Evolutionary conservation across 208 protist genomes (phyloP), one percentile per base, ranked within the genome.

Genomic region (Trypanosoma cruzi): DNA sequence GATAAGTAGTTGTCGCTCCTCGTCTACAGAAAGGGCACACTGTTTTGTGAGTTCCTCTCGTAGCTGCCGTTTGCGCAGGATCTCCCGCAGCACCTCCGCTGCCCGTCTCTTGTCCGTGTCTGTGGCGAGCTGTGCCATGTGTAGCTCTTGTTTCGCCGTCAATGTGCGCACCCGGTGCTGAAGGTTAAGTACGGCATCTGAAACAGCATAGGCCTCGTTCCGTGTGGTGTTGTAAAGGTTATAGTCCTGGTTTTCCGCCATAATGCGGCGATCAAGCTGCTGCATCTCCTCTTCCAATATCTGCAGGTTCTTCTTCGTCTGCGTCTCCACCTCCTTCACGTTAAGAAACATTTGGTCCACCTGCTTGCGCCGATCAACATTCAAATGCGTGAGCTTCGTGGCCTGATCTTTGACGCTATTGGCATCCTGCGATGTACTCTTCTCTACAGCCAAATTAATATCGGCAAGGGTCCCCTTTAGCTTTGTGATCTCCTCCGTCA

Each of bases 341-440:
- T 82, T 71, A 24, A 95, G 84, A 64, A 97, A 97, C 1, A 95
- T 66, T 29, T 89, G 65, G 58, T 97, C 92, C 24, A 94, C 88
- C 69, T 90, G 68, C 60, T 90, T 88, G 49, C 86, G 87, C 53
- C 68, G 56, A 24, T 84, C 66, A 14, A 75, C 61, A 77, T 95
- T 96, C 62, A 85, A 48, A 67, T 91, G 68, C 64, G 84, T 83
- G 11, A 97, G 77, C 44, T 85, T 80, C 46, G 75, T 71, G 36
- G 80, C 82, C 68, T 93, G 77, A 24, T 94, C 78, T 71, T 90
- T 87, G 32, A 97, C 70, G 8, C 78, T 81, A 20, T 84, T 70
- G 1, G 85, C 75, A 66, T 96, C 88, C 59, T 86, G 82, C 40
- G 79, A 79, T 10, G 82, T 76, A 46, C 68, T 71, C 67, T 86